Conservation (phyloP, 192 early-diverging fungal species). For the Backusella morwellensis region DNA sequence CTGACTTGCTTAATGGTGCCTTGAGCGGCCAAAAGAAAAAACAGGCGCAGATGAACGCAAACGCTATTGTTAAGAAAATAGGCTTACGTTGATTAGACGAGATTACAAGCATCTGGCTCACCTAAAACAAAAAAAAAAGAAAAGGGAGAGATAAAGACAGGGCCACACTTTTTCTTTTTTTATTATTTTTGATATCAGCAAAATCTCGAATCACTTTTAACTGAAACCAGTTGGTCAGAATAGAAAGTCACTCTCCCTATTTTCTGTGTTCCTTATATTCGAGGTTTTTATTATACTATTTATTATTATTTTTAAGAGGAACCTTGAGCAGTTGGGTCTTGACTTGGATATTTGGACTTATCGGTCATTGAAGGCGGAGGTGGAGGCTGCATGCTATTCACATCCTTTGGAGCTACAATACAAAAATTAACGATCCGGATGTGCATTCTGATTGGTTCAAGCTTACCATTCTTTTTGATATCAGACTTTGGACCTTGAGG, state of each 20-base stretch:
- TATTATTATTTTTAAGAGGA: conserved; percentile 22
- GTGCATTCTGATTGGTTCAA: background rate
- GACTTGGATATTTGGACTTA: conserved; percentile 47
- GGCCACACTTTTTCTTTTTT: background rate
- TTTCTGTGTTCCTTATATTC: background rate
- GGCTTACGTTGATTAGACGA: conserved; percentile 16
- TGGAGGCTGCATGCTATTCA: conserved; percentile 11
- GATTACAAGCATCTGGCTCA: conserved; percentile 7
- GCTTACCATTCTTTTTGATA: background rate
- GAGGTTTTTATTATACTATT: background rate
- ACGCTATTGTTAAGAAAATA: background rate
- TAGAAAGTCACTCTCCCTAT: background rate
- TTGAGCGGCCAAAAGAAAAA: conserved; percentile 16
- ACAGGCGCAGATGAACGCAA: background rate
- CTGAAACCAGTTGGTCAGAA: background rate
- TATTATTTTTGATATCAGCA: background rate
- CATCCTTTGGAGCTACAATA: conserved; percentile 6
- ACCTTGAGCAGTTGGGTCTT: conserved; percentile 57
- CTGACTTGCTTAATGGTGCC: background rate
- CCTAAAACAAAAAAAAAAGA: background rate
- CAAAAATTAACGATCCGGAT: background rate
- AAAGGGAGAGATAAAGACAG: background rate
- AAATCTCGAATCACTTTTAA: background rate
- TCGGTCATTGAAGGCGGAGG: conserved; percentile 29
- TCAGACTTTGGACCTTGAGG: conserved; percentile 64